Evolutionary conservation across 345 rosid genomes (phyloP).

Genomic region (Euclidium syriacum): DNA sequence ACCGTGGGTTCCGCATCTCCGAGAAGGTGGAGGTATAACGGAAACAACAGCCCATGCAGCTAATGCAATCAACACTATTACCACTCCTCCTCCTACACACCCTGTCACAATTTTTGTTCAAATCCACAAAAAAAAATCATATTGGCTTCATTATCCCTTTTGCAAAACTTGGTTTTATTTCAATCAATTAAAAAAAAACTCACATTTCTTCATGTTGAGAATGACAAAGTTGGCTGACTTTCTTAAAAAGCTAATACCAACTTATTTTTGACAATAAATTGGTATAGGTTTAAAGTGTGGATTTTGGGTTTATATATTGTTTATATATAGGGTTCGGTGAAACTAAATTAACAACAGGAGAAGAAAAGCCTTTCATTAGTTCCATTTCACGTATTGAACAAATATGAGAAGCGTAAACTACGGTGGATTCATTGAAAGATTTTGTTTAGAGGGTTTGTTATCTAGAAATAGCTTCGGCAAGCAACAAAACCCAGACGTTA

Average conservation of each 20-base stretch:
- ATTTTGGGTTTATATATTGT: neutral
- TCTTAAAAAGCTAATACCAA: conserved; percentile 2
- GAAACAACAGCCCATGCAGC: conserved; percentile 37
- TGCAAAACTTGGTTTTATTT: neutral
- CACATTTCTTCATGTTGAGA: conserved; percentile 23
- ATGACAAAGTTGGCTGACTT: neutral
- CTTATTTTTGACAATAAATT: conserved; percentile 5
- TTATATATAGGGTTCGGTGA: neutral
- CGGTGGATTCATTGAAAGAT: neutral
- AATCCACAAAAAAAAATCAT: neutral
- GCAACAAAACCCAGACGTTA: neutral
- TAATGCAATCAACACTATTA: conserved; percentile 32
- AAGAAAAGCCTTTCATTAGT: neutral
- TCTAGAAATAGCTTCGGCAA: conserved; percentile 10
- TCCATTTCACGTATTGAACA: neutral
- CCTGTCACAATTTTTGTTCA: neutral
- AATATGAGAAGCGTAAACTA: conserved; percentile 9
- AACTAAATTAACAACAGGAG: neutral
- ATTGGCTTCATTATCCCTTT: neutral
- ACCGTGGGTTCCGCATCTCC: conserved; percentile 39
- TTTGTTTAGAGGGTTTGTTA: neutral
- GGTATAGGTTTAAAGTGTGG: neutral
- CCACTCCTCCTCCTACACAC: neutral
- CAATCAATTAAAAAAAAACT: conserved; percentile 1
- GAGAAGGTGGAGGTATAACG: conserved; percentile 47